Percentiles rank a stretch among this genome's conserved stretches.
phyloP scores from a whole-genome alignment of 2,329 filamentous ascomycete species.

The Cytospora chrysosperma region DNA sequence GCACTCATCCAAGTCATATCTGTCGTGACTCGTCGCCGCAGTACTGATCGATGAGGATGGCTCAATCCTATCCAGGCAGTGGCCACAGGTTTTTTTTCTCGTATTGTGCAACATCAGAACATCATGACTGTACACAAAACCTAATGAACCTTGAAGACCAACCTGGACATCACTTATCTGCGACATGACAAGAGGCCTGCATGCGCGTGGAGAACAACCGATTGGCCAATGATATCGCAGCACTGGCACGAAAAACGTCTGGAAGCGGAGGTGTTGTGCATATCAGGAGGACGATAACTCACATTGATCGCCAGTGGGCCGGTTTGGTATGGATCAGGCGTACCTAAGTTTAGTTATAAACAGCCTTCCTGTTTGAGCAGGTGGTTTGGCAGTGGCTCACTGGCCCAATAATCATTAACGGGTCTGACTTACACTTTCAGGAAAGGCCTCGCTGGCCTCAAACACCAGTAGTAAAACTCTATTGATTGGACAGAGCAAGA shows the following conservation, averaged over 20 bases:
- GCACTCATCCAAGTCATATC: neutral
- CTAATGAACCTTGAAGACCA: too few relatives aligned
- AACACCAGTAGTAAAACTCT: neutral
- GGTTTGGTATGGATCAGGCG: too few relatives aligned
- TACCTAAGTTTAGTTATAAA: too few relatives aligned
- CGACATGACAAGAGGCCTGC: neutral
- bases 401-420: too few relatives aligned
- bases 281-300: neutral
- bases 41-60: too few relatives aligned
- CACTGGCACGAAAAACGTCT: neutral
- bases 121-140: too few relatives aligned
- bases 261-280: neutral
- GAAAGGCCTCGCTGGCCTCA: neutral
- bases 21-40: constrained; percentile 6
- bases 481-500: neutral
- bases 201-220: neutral
- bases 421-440: neutral
- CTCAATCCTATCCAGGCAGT: too few relatives aligned
- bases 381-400: neutral
- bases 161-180: neutral
- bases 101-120: neutral
- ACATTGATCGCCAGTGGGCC: neutral
- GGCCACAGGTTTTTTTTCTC: too few relatives aligned
- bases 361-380: neutral
- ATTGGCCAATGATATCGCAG: neutral